Conservation (phyloP, 2,329 filamentous ascomycete genomes). For the Diaporthe sp. region DNA sequence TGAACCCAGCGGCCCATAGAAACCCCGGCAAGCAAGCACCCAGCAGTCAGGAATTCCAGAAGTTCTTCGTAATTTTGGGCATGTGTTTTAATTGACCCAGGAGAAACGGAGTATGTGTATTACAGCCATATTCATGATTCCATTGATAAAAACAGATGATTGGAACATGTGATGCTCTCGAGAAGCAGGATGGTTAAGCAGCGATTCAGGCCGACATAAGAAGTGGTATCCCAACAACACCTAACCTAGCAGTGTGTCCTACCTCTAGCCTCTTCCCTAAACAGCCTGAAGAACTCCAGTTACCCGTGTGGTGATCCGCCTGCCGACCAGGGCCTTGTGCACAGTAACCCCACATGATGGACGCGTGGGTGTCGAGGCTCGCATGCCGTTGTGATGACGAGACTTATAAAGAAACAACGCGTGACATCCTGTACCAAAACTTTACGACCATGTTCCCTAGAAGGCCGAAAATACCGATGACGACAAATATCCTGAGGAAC, state of each 20-base stretch:
- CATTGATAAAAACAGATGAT: background rate
- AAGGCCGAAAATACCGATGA: conserved; percentile 61
- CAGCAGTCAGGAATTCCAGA: background rate
- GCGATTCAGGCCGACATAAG: conserved; percentile 5
- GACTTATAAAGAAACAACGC: background rate
- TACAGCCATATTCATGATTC: background rate
- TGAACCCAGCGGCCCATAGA: background rate
- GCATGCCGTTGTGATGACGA: too few species aligned
- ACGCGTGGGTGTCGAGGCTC: background rate
- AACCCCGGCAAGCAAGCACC: background rate
- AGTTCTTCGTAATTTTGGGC: background rate
- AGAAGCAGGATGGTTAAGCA: background rate
- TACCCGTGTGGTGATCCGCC: background rate
- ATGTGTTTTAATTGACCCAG: background rate
- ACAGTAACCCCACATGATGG: background rate
- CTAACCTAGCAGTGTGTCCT: background rate
- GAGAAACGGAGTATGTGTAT: too few species aligned
- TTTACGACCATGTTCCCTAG: conserved; percentile 55
- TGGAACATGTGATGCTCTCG: background rate
- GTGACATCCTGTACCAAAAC: conserved; percentile 42
- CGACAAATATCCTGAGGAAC: conserved; percentile 67
- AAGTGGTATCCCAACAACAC: conserved; percentile 29
- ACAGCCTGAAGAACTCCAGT: conserved; percentile 25
- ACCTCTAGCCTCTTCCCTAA: conserved; percentile 2
- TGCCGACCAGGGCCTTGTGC: background rate